Conservation (phyloP, 148 eudicot species). For the Drosera capensis region DNA sequence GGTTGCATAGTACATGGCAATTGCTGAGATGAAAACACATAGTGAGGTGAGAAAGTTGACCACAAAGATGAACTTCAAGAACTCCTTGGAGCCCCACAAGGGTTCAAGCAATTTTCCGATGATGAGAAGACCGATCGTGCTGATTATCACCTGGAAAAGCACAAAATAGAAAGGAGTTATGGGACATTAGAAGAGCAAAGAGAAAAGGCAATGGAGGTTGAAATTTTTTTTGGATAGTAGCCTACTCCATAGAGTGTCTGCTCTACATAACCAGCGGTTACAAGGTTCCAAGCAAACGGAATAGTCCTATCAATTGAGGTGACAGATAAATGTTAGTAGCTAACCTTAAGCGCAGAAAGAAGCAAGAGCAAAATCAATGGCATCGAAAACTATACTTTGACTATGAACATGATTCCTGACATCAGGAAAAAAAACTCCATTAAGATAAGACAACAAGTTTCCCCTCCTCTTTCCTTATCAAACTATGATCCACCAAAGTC, state of each 20-base stretch:
- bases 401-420: no score
- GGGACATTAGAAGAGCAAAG: no score
- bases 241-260: conserved; percentile 80
- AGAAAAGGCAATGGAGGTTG: no score
- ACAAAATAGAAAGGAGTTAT: not conserved
- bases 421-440: no score
- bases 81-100: conserved; percentile 94
- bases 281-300: conserved; percentile 96
- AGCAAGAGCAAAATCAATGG: not conserved
- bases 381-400: no score
- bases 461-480: no score
- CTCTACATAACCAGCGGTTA: conserved; percentile 89
- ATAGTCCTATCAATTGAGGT: conserved; percentile 55
- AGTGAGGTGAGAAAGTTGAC: conserved; percentile 80
- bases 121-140: conserved; percentile 72
- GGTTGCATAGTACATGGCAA: conserved; percentile 73
- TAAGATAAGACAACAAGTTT: no score
- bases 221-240: no score
- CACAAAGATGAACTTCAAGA: conserved; percentile 81
- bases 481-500: no score
- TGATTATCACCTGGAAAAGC: conserved; percentile 40
- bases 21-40: conserved; percentile 75
- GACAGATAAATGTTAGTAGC: not conserved
- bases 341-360: not conserved
- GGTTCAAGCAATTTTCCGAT: conserved; percentile 94